Conservation (phyloP, 345 rosid species). For the Cochlearia excelsa region DNA sequence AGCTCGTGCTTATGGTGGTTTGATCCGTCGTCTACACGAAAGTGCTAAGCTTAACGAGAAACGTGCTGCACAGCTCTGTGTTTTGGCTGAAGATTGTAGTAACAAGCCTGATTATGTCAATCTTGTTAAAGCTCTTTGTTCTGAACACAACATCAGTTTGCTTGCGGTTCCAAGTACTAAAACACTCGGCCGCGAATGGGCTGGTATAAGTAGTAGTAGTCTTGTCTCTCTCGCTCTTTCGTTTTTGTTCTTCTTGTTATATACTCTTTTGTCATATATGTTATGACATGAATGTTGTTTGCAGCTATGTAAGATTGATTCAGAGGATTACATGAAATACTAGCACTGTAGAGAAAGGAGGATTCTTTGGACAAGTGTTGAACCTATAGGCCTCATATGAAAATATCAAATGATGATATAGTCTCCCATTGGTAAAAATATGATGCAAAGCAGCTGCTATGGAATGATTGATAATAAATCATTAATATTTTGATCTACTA, state of each 20-base stretch:
- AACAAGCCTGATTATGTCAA: slow-evolving; percentile 76
- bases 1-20: slow-evolving; percentile 71
- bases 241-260: background rate
- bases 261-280: background rate
- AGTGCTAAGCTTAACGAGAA: slow-evolving; percentile 76
- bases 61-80: slow-evolving; percentile 66
- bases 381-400: too few relatives aligned
- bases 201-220: slow-evolving; percentile 57
- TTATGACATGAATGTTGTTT: slow-evolving; percentile 11
- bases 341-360: slow-evolving; percentile 74
- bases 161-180: slow-evolving; percentile 75
- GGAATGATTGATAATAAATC: too few relatives aligned
- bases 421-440: too few relatives aligned
- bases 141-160: slow-evolving; percentile 62
- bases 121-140: slow-evolving; percentile 73
- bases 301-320: slow-evolving; percentile 84
- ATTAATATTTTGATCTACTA: too few relatives aligned
- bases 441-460: too few relatives aligned
- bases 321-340: slow-evolving; percentile 62
- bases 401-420: too few relatives aligned
- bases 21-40: slow-evolving; percentile 70
- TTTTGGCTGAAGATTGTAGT: slow-evolving; percentile 74
- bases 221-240: background rate
- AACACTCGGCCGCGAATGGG: slow-evolving; percentile 84
- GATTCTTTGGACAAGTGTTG: background rate